These are phyloP conservation scores for Pythium dissotocum DNA, from an alignment of 352 stramenopile species.

Conservation along the genomic window DNA sequence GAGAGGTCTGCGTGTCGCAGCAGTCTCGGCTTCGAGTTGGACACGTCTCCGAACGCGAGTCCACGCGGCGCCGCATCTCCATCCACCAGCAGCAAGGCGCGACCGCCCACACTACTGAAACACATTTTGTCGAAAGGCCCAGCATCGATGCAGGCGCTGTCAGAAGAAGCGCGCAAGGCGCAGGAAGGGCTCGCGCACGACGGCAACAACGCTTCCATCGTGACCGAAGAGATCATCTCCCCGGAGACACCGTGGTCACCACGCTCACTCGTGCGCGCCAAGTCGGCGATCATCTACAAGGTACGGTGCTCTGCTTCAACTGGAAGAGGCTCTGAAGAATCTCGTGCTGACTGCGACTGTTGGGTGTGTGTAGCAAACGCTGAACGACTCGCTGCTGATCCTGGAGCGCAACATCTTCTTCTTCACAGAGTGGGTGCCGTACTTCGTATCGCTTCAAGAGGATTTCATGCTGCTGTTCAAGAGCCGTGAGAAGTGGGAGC, in stretches of 20 bases:
- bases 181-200: constrained; percentile 51
- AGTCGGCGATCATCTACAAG: constrained; percentile 88
- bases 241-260: constrained; percentile 76
- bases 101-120: constrained; percentile 13
- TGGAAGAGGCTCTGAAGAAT: neutral
- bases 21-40: constrained; percentile 2
- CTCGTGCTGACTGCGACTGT: neutral
- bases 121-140: constrained; percentile 17
- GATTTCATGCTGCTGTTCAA: constrained; percentile 78
- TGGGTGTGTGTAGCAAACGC: constrained; percentile 58
- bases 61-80: neutral
- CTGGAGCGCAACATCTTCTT: constrained; percentile 86
- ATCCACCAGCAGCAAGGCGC: neutral
- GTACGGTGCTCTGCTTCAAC: constrained; percentile 29
- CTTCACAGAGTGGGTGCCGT: constrained; percentile 73
- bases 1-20: constrained; percentile 11
- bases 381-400: constrained; percentile 83
- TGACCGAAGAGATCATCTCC: constrained; percentile 46
- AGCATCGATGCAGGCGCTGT: constrained; percentile 6
- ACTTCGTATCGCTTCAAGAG: constrained; percentile 85
- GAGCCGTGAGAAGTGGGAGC: constrained; percentile 81
- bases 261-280: constrained; percentile 81
- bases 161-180: constrained; percentile 7
- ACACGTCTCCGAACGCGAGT: neutral
- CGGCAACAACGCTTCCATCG: constrained; percentile 81